These are phyloP conservation scores for Aspergillus heteromorphus DNA, from an alignment of 495 filamentous ascomycete genomes.

Conservation along the genomic window DNA sequence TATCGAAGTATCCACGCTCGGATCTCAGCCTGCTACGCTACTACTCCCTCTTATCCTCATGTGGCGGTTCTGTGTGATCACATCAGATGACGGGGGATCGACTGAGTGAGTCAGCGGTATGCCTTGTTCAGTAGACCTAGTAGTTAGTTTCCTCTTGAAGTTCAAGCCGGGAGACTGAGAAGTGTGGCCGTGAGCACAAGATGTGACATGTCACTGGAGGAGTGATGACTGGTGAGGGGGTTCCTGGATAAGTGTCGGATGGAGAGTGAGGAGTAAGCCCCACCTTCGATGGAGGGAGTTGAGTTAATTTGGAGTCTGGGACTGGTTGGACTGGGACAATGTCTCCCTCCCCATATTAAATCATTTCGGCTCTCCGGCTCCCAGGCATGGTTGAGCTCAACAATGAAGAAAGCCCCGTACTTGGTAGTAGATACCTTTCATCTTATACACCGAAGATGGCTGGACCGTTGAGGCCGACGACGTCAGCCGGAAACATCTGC, in stretches of 20 bases:
- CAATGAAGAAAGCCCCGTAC: too few species aligned
- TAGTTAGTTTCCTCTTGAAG: background rate
- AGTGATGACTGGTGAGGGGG: background rate
- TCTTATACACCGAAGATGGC: too few species aligned
- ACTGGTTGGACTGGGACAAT: too few species aligned
- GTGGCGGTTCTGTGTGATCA: slow-evolving; percentile 14
- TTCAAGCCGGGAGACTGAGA: background rate
- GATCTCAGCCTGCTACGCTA: background rate
- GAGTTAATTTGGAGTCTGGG: background rate
- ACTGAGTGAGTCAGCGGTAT: background rate
- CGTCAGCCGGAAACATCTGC: background rate
- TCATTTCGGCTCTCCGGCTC: too few species aligned
- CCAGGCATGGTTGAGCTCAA: background rate
- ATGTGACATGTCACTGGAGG: background rate
- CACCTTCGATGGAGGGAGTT: background rate
- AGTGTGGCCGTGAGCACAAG: background rate
- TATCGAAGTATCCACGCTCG: background rate
- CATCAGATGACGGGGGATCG: slow-evolving; percentile 19
- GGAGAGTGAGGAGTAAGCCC: background rate
- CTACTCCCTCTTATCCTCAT: background rate
- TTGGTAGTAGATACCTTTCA: too few species aligned
- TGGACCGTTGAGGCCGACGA: background rate
- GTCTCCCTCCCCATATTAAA: too few species aligned
- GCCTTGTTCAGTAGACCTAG: background rate
- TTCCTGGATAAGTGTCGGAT: background rate